phyloP scores from a whole-genome alignment of 305 asterid species.

The Coffea humblotiana region DNA sequence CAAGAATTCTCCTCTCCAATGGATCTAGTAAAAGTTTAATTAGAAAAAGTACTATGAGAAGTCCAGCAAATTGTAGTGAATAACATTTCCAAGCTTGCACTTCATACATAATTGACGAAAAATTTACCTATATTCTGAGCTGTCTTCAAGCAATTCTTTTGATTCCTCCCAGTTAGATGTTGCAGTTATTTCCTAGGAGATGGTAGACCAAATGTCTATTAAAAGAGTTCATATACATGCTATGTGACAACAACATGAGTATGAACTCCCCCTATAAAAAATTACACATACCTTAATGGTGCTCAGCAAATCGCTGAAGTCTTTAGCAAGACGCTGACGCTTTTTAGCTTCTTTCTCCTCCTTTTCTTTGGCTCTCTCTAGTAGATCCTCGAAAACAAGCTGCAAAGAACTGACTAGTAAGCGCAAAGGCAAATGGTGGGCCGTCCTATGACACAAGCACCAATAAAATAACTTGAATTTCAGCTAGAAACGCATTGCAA shows the following conservation, averaged over 20 bases:
- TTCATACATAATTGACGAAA: conserved; percentile 9
- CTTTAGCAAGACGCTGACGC: conserved; percentile 82
- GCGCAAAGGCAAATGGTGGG: not conserved
- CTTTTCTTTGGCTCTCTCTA: conserved; percentile 92
- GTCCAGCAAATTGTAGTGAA: not conserved
- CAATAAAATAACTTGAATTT: not conserved
- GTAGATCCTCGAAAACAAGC: conserved; percentile 83
- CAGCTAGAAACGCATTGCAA: not conserved
- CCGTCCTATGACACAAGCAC: not conserved
- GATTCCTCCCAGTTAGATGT: conserved; percentile 86
- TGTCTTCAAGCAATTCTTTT: conserved; percentile 70
- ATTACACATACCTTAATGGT: conserved; percentile 57
- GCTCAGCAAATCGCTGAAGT: conserved; percentile 73
- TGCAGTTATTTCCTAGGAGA: conserved; percentile 63
- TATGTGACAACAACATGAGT: conserved; percentile 5
- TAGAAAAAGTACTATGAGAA: conserved; percentile 6
- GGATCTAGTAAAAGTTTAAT: conserved; percentile 49
- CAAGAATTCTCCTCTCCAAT: conserved; percentile 78
- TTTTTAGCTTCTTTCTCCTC: conserved; percentile 94
- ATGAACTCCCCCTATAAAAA: conserved; percentile 14
- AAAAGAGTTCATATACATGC: conserved; percentile 5
- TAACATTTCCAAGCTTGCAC: not conserved
- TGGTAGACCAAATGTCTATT: conserved; percentile 8
- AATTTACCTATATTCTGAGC: conserved; percentile 78
- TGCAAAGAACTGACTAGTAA: conserved; percentile 29